Percentiles rank a stretch among this genome's conserved stretches.
phyloP scores from a whole-genome alignment of 108 stramenopile species.

The Thalassiosira profunda region DNA sequence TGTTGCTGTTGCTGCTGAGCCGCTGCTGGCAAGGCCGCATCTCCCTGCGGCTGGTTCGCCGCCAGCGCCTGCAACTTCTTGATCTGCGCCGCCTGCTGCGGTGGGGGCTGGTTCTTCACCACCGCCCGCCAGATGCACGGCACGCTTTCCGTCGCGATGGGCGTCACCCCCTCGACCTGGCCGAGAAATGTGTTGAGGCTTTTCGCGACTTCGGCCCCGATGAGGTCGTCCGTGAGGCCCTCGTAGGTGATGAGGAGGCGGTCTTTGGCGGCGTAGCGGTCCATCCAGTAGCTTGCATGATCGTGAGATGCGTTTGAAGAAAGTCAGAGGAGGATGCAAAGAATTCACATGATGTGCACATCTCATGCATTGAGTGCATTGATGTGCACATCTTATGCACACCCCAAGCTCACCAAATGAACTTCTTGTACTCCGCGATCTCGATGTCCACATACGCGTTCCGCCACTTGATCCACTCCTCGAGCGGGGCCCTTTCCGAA shows the following conservation, averaged over 20 bases:
- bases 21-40: no score
- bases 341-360: not conserved
- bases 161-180: slow-evolving; percentile 29
- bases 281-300: slow-evolving; percentile 49
- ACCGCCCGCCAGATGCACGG: slow-evolving; percentile 50
- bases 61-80: slow-evolving; percentile 27
- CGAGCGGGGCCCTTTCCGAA: slow-evolving; percentile 53
- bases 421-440: slow-evolving; percentile 49
- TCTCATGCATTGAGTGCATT: no score
- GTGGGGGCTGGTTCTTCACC: slow-evolving; percentile 46
- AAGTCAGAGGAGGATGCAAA: not conserved
- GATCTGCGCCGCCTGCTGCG: slow-evolving; percentile 34
- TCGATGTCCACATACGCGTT: slow-evolving; percentile 50
- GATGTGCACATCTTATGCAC: not conserved
- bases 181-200: slow-evolving; percentile 42
- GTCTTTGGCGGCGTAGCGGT: slow-evolving; percentile 43
- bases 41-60: slow-evolving; percentile 9
- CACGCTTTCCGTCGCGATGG: slow-evolving; percentile 37
- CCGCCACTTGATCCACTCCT: slow-evolving; percentile 63
- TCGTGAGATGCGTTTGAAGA: not conserved
- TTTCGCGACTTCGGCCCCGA: slow-evolving; percentile 43
- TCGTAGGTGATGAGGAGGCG: slow-evolving; percentile 48
- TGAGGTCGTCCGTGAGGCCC: slow-evolving; percentile 49
- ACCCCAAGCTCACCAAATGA: slow-evolving; percentile 30
- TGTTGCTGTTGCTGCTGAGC: not conserved